Conservation (phyloP, 257 asterid genomes). For the Plantago major region DNA sequence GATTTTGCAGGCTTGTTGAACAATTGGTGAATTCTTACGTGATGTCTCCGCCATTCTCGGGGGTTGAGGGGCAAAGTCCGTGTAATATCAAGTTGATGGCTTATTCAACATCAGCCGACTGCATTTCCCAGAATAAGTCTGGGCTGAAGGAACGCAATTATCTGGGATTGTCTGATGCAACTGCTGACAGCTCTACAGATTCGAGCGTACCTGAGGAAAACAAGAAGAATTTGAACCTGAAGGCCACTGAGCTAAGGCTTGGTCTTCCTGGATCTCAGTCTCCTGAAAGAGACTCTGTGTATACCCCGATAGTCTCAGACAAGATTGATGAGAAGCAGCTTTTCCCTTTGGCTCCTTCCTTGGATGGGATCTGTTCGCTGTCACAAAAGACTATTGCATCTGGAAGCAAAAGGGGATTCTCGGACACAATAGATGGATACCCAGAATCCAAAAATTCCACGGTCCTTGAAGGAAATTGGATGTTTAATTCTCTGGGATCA, state of each 20-base stretch:
- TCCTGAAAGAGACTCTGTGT: slow-evolving; percentile 51
- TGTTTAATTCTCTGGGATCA: slow-evolving; percentile 40
- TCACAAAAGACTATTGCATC: slow-evolving; percentile 50
- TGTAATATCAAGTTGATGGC: slow-evolving; percentile 41
- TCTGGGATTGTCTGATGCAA: slow-evolving; percentile 64
- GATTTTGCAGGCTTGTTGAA: slow-evolving; percentile 24
- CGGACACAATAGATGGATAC: slow-evolving; percentile 60
- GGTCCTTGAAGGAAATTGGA: slow-evolving; percentile 60
- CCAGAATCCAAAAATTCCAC: slow-evolving; percentile 35
- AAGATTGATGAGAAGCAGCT: slow-evolving; percentile 60
- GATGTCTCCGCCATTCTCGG: slow-evolving; percentile 49
- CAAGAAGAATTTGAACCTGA: slow-evolving; percentile 52
- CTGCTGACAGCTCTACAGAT: slow-evolving; percentile 57
- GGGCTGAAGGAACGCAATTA: slow-evolving; percentile 67
- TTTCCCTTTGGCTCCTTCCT: slow-evolving; percentile 67
- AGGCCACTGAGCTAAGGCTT: slow-evolving; percentile 80
- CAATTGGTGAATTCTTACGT: slow-evolving; percentile 17
- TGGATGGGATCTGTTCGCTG: slow-evolving; percentile 46
- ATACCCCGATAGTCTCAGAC: slow-evolving; percentile 28
- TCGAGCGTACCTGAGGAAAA: slow-evolving; percentile 31
- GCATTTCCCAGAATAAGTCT: slow-evolving; percentile 27
- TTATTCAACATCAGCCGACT: slow-evolving; percentile 49
- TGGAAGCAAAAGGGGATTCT: slow-evolving; percentile 73
- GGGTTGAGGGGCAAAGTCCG: slow-evolving; percentile 46
- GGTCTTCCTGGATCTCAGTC: slow-evolving; percentile 94